Conservation (phyloP, 129 eudicot species). For the Pseudognaphalium luteoalbum region DNA sequence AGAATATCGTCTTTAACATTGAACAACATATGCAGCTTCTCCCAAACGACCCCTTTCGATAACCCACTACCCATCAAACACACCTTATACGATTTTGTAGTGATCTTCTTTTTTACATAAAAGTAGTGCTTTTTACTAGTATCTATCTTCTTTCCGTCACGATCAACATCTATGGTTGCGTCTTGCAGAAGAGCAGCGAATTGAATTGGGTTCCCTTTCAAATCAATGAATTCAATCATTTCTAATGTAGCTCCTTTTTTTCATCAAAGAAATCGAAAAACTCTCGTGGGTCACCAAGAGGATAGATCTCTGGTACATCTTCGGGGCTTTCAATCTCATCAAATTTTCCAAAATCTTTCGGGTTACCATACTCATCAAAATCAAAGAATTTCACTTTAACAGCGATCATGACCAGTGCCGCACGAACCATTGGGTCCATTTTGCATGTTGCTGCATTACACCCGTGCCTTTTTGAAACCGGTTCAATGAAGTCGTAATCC, state of each 20-base stretch:
- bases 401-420: slow-evolving; percentile 29
- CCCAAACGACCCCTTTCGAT: slow-evolving; percentile 22
- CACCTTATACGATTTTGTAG: slow-evolving; percentile 28
- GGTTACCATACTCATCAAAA: slow-evolving; percentile 32
- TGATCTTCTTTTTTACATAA: slow-evolving; percentile 14
- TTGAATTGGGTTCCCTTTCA: background rate
- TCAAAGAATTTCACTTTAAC: slow-evolving; percentile 36
- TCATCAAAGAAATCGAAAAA: slow-evolving; percentile 19
- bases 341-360: slow-evolving; percentile 24
- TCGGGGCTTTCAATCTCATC: slow-evolving; percentile 23
- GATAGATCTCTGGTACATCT: slow-evolving; percentile 13
- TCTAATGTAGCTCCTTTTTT: rapidly evolving
- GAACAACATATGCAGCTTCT: slow-evolving; percentile 42
- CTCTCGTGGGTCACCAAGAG: slow-evolving; percentile 39
- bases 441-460: slow-evolving; percentile 34
- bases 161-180: background rate
- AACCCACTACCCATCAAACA: slow-evolving; percentile 44
- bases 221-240: background rate
- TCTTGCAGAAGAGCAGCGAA: background rate
- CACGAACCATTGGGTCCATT: slow-evolving; percentile 40
- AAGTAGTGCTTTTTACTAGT: background rate
- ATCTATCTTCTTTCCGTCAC: background rate
- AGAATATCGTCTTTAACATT: slow-evolving; percentile 42
- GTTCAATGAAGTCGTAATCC: slow-evolving; percentile 27
- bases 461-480: slow-evolving; percentile 12